These are phyloP conservation scores for Colletotrichum destructivum DNA, from an alignment of 2,329 filamentous ascomycete genomes.

Conservation along the genomic window DNA sequence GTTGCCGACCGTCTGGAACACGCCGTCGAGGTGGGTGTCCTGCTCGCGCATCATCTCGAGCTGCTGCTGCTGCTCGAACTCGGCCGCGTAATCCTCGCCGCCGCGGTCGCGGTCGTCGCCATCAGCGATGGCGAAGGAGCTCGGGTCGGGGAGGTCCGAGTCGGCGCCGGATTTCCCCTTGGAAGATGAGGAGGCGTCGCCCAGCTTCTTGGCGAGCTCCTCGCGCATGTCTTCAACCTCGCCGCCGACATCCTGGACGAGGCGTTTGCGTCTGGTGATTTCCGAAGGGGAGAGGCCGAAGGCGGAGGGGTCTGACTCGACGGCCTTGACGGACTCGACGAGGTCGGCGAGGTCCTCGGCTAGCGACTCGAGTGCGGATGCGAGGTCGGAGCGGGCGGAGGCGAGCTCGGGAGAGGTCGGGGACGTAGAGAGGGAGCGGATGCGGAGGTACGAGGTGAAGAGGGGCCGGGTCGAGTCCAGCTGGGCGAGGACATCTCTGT, in stretches of 20 bases:
- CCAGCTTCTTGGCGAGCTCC: constrained; percentile 78
- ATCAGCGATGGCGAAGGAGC: constrained; percentile 72
- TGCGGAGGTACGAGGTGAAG: constrained; percentile 95
- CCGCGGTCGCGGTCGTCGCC: constrained; percentile 60
- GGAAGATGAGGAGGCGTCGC: constrained; percentile 47
- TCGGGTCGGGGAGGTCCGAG: constrained; percentile 68
- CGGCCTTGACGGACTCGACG: constrained; percentile 85
- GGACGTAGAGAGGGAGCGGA: constrained; percentile 85
- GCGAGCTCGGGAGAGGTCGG: constrained; percentile 87
- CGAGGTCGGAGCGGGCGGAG: constrained; percentile 80
- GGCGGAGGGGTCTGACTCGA: constrained; percentile 88
- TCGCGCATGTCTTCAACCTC: constrained; percentile 92
- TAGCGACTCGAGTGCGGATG: constrained; percentile 75
- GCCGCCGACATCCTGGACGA: constrained; percentile 90
- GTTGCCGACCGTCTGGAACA: constrained; percentile 94
- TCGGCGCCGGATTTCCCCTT: constrained; percentile 47
- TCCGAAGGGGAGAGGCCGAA: constrained; percentile 90
- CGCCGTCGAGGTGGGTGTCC: constrained; percentile 91
- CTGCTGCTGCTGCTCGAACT: constrained; percentile 93
- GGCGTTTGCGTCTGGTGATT: constrained; percentile 81
- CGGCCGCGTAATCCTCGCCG: constrained; percentile 77
- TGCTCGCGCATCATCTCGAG: constrained; percentile 94
- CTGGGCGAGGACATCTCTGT: constrained; percentile 88
- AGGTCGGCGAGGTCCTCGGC: constrained; percentile 91
- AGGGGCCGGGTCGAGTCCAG: constrained; percentile 86